Conservation (phyloP, 2,329 filamentous ascomycete species). For the Geoglossum cookeanum region DNA sequence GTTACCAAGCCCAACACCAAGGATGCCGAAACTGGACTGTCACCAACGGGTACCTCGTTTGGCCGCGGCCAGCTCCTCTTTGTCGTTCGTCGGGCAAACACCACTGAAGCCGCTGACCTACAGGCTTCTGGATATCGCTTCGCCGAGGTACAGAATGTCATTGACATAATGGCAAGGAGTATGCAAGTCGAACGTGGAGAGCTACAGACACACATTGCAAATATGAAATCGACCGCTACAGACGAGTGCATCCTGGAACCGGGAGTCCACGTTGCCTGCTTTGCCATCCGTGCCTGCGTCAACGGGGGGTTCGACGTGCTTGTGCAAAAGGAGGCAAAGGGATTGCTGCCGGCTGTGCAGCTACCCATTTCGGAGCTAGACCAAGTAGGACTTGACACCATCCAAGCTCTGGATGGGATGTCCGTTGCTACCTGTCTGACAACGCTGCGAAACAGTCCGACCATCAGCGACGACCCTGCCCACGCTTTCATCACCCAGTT, state of each 20-base stretch:
- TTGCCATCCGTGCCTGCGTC: constrained; percentile 34
- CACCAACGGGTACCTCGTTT: background rate
- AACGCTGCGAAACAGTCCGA: constrained; percentile 19
- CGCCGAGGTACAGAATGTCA: constrained; percentile 47
- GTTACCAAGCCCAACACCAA: constrained; percentile 8
- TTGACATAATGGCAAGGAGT: constrained; percentile 45
- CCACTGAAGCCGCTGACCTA: constrained; percentile 41
- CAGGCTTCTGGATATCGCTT: constrained; percentile 63
- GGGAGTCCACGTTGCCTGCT: constrained; percentile 39
- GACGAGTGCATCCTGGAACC: constrained; percentile 28
- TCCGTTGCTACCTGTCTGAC: constrained; percentile 23
- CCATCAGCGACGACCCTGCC: constrained; percentile 21
- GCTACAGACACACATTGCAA: constrained; percentile 40
- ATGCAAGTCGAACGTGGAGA: constrained; percentile 52
- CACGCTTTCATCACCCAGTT: constrained; percentile 29
- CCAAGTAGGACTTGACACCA: constrained; percentile 34
- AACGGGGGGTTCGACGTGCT: constrained; percentile 16
- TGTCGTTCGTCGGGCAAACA: constrained; percentile 44
- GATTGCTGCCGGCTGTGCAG: constrained; percentile 40
- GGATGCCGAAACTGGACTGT: background rate
- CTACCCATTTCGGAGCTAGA: constrained; percentile 35
- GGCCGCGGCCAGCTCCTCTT: constrained; percentile 68
- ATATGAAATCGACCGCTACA: constrained; percentile 41
- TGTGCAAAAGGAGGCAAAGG: constrained; percentile 27
- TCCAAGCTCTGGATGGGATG: constrained; percentile 30